These are phyloP conservation scores for Fusarium tricinctum DNA, from an alignment of 2,329 filamentous ascomycete genomes.

Conservation along the genomic window DNA sequence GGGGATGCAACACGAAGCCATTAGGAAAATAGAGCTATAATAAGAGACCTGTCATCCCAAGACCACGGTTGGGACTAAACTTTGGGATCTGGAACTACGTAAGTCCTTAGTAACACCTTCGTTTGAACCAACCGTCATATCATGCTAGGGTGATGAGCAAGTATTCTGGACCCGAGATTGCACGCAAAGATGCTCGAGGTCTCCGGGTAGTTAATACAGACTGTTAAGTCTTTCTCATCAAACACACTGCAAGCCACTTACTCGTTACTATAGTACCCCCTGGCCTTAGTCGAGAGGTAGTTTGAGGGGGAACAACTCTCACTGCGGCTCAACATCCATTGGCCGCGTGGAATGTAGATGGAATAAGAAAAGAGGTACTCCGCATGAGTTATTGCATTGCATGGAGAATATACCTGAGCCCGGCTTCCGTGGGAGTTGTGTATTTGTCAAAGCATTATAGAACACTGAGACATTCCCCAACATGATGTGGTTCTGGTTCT, in stretches of 20 bases:
- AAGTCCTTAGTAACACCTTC: constrained; percentile 9
- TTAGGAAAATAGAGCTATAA: neutral
- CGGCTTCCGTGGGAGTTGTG: neutral
- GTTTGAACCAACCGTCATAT: constrained; percentile 15
- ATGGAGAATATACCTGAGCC: neutral
- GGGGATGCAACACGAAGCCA: constrained; percentile 5
- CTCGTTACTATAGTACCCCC: constrained; percentile 21
- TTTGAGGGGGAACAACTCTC: constrained; percentile 29
- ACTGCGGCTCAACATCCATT: constrained; percentile 8
- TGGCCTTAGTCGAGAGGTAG: constrained; percentile 14
- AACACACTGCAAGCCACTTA: constrained; percentile 9
- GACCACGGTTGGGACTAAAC: constrained; percentile 7
- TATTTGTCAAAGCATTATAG: neutral
- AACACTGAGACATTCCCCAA: neutral
- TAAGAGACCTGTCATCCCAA: constrained; percentile 27
- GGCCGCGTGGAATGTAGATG: neutral
- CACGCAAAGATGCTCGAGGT: neutral
- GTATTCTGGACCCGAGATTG: constrained; percentile 2
- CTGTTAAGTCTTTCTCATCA: constrained; percentile 9
- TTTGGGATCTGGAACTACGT: neutral
- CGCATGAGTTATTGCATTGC: neutral
- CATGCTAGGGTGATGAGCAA: constrained; percentile 5
- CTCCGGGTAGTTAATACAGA: constrained; percentile 1
- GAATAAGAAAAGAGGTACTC: neutral
- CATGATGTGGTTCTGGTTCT: neutral